A percentile compares a stretch with the other conserved stretches of the same genome.
phyloP scores from a whole-genome alignment of 768 basidiomycete genomes.

The Calocera viscosa region DNA sequence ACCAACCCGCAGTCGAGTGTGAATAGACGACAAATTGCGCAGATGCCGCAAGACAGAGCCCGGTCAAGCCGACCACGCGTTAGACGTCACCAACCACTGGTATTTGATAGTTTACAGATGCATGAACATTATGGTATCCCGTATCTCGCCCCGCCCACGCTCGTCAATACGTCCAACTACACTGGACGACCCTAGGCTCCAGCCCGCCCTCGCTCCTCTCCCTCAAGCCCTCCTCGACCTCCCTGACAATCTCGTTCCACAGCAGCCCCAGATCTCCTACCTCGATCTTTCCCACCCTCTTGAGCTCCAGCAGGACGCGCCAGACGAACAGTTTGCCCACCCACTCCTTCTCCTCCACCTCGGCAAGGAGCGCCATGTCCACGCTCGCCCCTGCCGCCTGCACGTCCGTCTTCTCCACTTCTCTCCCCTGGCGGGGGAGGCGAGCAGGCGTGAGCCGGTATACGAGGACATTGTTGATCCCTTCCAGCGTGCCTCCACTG shows the following conservation, averaged over 20 bases:
- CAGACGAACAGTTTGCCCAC: background rate
- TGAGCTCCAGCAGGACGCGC: background rate
- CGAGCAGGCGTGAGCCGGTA: background rate
- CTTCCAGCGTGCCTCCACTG: background rate
- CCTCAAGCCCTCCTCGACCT: background rate
- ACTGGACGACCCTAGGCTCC: background rate
- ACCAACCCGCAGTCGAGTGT: no score
- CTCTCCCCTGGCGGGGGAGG: background rate
- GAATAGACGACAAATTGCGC: no score
- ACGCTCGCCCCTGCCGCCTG: background rate
- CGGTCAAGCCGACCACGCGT: no score
- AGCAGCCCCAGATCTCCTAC: background rate
- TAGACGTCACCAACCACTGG: no score
- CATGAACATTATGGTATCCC: background rate
- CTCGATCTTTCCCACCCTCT: background rate
- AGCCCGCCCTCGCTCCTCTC: background rate
- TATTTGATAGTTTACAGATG: no score
- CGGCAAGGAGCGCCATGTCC: background rate
- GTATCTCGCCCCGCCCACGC: background rate
- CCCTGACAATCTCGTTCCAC: background rate
- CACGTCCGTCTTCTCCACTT: background rate
- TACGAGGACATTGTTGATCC: background rate
- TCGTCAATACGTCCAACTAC: background rate
- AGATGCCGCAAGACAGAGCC: no score
- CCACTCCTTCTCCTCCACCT: background rate